Base-by-base conservation (phyloP, 2,329 filamentous ascomycete genomes). In the Leptodontidium sp. region DNA sequence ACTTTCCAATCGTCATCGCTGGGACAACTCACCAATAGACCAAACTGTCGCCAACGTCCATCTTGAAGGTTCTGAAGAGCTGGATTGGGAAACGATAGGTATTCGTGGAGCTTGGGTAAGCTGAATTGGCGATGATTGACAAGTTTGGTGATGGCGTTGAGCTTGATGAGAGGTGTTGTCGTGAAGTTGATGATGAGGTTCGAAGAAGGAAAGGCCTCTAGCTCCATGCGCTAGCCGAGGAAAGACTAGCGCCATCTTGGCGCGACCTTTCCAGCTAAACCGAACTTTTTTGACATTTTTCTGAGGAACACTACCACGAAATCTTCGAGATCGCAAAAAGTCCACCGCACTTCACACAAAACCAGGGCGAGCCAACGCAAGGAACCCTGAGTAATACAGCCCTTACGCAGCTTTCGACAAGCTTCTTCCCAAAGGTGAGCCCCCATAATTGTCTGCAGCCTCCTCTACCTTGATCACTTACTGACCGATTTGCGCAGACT, bases 1-100 rank as follows among this genome's bases (percentile, higher is more conserved):
- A 68, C 38, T 50, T 67, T 61, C 57, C 63, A 45, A 50, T 66
- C 68, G 74, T 77, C 75, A 69, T 73, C 4, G 62, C 26, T 38
- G 32, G 49, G 80, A 80, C 80, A 80, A 89, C 91, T 84, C 87
- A 96, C 93, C 93, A 96, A 66, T 74, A 74, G 63, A 75, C 69
- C 61, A 74, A 73, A 67, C 64, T 70, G 64, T 73, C 70, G 81
- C 91, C 69, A 81, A 91, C 87, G 86, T 94, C 92, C 92, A 96
- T 95, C 79, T 84, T 91, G 85, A 72, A 78, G 79, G 79, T 79
- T 73, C 77, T 77, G 65, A 75, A 70, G 72, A 75, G 68, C 71
- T 70, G 64, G 35, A 63, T 65, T 68, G 21, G 45, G 59, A 62
- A 64, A 35, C 52, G 47, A 70, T 45, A 64, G 63, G 66, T 71